Evolutionary conservation across 495 filamentous ascomycete species (phyloP).

Genomic region (Xylaria flabelliformis): DNA sequence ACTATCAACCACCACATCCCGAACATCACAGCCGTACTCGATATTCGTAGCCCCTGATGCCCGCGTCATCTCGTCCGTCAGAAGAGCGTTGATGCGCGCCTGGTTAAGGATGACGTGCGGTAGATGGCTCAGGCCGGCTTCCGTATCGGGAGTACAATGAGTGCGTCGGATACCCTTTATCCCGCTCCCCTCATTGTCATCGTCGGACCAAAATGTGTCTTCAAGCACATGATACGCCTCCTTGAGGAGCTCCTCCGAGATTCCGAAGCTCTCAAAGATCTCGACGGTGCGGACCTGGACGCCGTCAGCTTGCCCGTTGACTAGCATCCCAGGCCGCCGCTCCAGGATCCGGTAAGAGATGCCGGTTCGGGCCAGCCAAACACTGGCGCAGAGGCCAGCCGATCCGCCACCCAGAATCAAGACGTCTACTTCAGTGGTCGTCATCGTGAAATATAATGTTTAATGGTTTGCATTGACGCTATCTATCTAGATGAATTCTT

Average conservation of each 20-base stretch:
- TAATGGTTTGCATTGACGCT: neutral
- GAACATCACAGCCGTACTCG: slow-evolving; percentile 68
- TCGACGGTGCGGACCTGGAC: slow-evolving; percentile 82
- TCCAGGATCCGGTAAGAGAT: slow-evolving; percentile 70
- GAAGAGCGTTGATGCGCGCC: slow-evolving; percentile 69
- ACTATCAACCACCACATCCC: slow-evolving; percentile 59
- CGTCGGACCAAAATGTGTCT: slow-evolving; percentile 64
- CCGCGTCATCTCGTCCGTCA: slow-evolving; percentile 59
- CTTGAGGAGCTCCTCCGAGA: slow-evolving; percentile 71
- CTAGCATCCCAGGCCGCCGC: slow-evolving; percentile 62
- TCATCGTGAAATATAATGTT: neutral
- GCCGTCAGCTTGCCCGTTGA: slow-evolving; percentile 80
- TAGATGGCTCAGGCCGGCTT: slow-evolving; percentile 67
- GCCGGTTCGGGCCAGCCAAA: slow-evolving; percentile 68
- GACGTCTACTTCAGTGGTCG: slow-evolving; percentile 50
- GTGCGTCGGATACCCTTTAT: slow-evolving; percentile 58
- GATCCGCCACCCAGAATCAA: slow-evolving; percentile 73
- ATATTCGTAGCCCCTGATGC: slow-evolving; percentile 54
- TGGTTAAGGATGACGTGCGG: slow-evolving; percentile 82
- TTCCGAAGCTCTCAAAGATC: slow-evolving; percentile 78
- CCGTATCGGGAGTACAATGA: slow-evolving; percentile 64
- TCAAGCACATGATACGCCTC: slow-evolving; percentile 77
- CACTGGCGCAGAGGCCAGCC: slow-evolving; percentile 71
- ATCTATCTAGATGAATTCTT: neutral
- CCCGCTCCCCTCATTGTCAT: neutral